Base-by-base conservation (phyloP, 2,329 filamentous ascomycete species). In the Aspergillus japonicus region DNA sequence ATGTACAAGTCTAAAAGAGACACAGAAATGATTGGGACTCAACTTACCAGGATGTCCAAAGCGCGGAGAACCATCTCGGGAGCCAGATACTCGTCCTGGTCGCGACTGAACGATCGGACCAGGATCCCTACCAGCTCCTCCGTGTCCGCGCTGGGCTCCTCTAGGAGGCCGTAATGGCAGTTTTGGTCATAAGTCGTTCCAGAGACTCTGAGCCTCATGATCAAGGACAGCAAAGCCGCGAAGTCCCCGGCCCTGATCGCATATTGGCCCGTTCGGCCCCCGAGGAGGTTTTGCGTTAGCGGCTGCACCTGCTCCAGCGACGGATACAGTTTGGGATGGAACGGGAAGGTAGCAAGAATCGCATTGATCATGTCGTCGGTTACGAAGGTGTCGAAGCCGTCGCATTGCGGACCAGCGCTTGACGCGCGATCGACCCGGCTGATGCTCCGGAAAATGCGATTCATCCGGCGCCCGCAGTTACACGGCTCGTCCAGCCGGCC, bases 371-470 rank as follows among this genome's bases (percentile, higher is more conserved):
- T 24, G 29, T 54, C 52, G 10, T 54, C 39, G 39, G 52, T 47
- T 11, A 47, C 12, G 12, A 23, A 47, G 1, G 42, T 21, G 26
- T 47, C 52, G 19, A 16, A 47, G 19, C 12, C 16, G 21, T 39
- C 19, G 24, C 0, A 5, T 14, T 21, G 42, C 47, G 52, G 3
- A 33, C 14, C 6, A 5, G 42, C 33, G 14, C 4, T 12, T 24
- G 19, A 23, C 11, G 24, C 26, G 26, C 26, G 26, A 26, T 26
- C 7, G 1, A 8, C 6, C 7, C 26, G 26, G 26, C 42, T n/a
- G n/a, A 47, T 54, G 39, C 52, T 48, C 16, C 52, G 52, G 26
- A 54, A 47, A 26, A 54, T 47, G 24, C 52, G 52, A 33, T 31
- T 54, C 29, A 24, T 16, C 11, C 52, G 29, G 16, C 21, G 10